A percentile compares a stretch with the other conserved stretches of the same genome.
Conservation (phyloP, 2,329 filamentous ascomycete genomes). For the Ascochyta clinopodiicola region DNA sequence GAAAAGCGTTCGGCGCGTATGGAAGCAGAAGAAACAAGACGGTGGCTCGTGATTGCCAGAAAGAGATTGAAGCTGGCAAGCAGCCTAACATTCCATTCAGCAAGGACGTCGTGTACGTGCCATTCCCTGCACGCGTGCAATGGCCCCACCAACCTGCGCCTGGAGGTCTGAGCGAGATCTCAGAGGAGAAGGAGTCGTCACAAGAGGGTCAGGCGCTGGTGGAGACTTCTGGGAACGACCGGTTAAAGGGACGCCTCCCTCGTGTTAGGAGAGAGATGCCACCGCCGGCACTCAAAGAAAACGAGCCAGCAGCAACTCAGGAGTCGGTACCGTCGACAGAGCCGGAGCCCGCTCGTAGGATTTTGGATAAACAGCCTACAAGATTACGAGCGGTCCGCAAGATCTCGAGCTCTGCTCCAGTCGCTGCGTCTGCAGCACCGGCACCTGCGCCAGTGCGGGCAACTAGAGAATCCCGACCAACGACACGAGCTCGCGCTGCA, state of each 20-base stretch:
- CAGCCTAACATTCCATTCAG: constrained; percentile 58
- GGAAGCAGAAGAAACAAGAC: constrained; percentile 57
- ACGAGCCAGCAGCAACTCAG: constrained; percentile 37
- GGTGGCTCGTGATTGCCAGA: constrained; percentile 58
- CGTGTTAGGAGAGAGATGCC: constrained; percentile 32
- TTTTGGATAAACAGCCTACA: constrained; percentile 46
- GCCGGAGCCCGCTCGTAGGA: constrained; percentile 34
- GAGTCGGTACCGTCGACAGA: constrained; percentile 29
- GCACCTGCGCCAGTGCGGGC: constrained; percentile 38
- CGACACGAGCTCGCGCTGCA: constrained; percentile 34
- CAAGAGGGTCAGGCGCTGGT: constrained; percentile 49
- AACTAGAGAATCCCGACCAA: constrained; percentile 36
- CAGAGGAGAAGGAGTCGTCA: constrained; percentile 49
- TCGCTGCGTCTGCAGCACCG: constrained; percentile 40
- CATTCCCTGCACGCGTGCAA: constrained; percentile 50
- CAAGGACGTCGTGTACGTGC: constrained; percentile 56
- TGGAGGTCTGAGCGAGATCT: constrained; percentile 49
- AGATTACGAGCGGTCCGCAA: constrained; percentile 45
- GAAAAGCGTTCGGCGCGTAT: constrained; percentile 55
- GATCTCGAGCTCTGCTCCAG: constrained; percentile 42
- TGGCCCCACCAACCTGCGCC: constrained; percentile 42
- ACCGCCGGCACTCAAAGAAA: constrained; percentile 46
- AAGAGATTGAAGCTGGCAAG: constrained; percentile 55
- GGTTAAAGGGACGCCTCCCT: constrained; percentile 35
- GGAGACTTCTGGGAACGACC: constrained; percentile 57